phyloP scores from a whole-genome alignment of 768 basidiomycete genomes.

The Russula vinacea region DNA sequence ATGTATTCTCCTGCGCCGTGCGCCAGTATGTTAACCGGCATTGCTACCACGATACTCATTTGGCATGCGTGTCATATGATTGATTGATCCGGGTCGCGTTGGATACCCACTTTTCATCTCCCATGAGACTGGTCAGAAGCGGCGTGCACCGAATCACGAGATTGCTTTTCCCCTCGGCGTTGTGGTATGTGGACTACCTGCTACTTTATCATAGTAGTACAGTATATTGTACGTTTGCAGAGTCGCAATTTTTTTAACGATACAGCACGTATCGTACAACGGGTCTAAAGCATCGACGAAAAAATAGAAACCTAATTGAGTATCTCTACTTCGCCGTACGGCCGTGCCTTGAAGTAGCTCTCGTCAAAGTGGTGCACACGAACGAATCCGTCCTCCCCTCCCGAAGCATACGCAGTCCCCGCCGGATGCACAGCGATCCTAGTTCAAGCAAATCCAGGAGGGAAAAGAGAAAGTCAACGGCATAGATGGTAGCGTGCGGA shows the following conservation, averaged over 20 bases:
- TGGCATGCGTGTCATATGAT: too few relatives aligned
- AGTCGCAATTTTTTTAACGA: neutral
- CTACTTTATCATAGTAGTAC: too few relatives aligned
- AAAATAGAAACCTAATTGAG: neutral
- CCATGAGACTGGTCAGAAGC: too few relatives aligned
- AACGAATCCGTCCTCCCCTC: slow-evolving; percentile 94
- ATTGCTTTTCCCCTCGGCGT: too few relatives aligned
- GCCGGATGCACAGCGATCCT: slow-evolving; percentile 32
- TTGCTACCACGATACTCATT: too few relatives aligned
- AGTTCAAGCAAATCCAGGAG: neutral
- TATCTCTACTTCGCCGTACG: slow-evolving; percentile 82
- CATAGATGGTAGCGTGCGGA: neutral
- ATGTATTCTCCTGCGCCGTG: too few relatives aligned
- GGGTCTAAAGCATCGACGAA: neutral
- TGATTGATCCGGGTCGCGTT: too few relatives aligned
- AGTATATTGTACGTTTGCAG: neutral
- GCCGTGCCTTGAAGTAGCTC: slow-evolving; percentile 86
- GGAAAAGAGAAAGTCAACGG: neutral
- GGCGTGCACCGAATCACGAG: too few relatives aligned
- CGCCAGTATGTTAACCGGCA: too few relatives aligned
- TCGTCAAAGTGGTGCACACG: slow-evolving; percentile 93
- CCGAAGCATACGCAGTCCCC: slow-evolving; percentile 87
- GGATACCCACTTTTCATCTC: too few relatives aligned
- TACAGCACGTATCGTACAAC: slow-evolving; percentile 17
- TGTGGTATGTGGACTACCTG: too few relatives aligned